Evolutionary conservation across 2,329 filamentous ascomycete species (phyloP).

Genomic region (Elsinoe perseae): DNA sequence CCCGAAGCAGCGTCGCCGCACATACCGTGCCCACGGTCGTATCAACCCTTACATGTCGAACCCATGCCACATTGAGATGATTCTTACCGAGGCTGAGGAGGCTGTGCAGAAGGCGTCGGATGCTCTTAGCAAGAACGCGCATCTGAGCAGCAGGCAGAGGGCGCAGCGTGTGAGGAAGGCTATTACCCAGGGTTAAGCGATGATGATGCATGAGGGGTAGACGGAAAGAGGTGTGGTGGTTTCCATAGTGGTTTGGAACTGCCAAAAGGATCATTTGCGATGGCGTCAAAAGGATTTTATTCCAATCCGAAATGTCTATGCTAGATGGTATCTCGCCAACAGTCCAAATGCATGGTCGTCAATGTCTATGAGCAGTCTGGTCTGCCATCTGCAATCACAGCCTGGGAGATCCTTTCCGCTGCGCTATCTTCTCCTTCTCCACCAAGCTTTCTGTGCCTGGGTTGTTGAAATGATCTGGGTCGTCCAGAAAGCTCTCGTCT

Average conservation of each 20-base stretch:
- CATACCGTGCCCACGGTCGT: conserved; percentile 99
- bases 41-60: conserved; percentile 99
- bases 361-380: not conserved
- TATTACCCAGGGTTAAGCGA: conserved; percentile 41
- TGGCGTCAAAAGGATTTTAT: conserved; percentile 16
- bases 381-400: not conserved
- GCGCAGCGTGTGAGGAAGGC: conserved; percentile 57
- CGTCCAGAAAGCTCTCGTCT: conserved; percentile 48
- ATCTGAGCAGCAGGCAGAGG: conserved; percentile 83
- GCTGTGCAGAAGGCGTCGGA: conserved; percentile 81
- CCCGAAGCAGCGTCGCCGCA: conserved; percentile 97
- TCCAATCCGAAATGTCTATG: conserved; percentile 16
- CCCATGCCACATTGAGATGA: conserved; percentile 99
- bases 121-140: conserved; percentile 53
- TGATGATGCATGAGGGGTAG: not conserved
- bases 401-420: not conserved
- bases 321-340: conserved; percentile 11
- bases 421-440: conserved; percentile 8
- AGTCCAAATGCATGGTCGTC: conserved; percentile 16
- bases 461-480: conserved; percentile 35
- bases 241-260: not conserved
- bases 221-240: not conserved
- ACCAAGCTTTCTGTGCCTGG: conserved; percentile 13
- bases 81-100: conserved; percentile 97
- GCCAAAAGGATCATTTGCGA: conserved; percentile 15